These are phyloP conservation scores for Aspergillus asperescens DNA, from an alignment of 495 filamentous ascomycete genomes.

Conservation along the genomic window DNA sequence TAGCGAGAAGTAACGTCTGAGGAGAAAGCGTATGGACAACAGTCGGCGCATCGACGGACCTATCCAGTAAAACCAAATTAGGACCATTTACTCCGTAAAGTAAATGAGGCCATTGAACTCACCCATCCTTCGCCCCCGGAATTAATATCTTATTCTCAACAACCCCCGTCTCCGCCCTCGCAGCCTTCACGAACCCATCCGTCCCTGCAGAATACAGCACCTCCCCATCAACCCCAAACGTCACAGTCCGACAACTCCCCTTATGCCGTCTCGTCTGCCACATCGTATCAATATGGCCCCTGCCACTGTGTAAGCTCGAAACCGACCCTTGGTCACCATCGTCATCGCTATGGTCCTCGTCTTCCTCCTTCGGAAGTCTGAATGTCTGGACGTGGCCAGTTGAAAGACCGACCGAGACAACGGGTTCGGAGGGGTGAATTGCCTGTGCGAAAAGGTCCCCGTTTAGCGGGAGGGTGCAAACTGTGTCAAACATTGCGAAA, in stretches of 20 bases:
- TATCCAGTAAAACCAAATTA: conserved; percentile 13
- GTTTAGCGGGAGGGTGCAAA: conserved; percentile 81
- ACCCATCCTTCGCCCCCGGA: conserved; percentile 40
- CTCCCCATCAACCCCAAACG: conserved; percentile 70
- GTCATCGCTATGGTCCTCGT: conserved; percentile 36
- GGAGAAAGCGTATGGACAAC: conserved; percentile 75
- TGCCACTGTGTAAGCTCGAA: conserved; percentile 50
- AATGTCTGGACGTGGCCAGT: conserved; percentile 84
- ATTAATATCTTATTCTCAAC: conserved; percentile 68
- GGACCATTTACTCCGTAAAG: no score
- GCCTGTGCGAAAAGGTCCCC: conserved; percentile 87
- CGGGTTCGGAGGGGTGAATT: conserved; percentile 73
- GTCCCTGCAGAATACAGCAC: conserved; percentile 82
- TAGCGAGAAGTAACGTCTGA: conserved; percentile 82
- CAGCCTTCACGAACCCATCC: conserved; percentile 85
- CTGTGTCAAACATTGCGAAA: conserved; percentile 66
- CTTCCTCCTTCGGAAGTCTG: conserved; percentile 58
- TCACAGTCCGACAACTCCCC: conserved; percentile 78
- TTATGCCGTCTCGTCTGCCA: conserved; percentile 90
- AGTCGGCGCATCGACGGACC: conserved; percentile 61
- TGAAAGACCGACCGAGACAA: conserved; percentile 79
- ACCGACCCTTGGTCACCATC: conserved; percentile 39
- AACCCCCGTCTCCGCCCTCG: conserved; percentile 68
- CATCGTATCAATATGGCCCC: conserved; percentile 68
- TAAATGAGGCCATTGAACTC: conserved; percentile 17